Conservation (phyloP, 495 filamentous ascomycete species). For the Aspergillus asperescens region DNA sequence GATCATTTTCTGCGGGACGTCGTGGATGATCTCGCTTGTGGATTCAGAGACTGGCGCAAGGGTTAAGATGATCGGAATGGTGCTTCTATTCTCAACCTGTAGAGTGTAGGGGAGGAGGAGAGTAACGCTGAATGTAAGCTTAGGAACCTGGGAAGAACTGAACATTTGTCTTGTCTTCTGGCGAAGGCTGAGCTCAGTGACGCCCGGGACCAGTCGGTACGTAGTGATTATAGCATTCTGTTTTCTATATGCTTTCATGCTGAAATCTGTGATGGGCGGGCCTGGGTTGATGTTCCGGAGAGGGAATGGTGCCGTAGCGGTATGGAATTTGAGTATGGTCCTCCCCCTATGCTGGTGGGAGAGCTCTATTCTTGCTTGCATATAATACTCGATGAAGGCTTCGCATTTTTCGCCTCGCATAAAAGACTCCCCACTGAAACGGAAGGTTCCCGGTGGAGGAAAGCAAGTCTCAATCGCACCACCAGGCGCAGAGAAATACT, state of each 20-base stretch:
- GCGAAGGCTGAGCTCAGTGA: not conserved
- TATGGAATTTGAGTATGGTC: not conserved
- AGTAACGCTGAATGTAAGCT: not conserved
- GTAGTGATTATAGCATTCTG: not conserved
- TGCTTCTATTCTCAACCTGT: not conserved
- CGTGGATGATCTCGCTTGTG: not conserved
- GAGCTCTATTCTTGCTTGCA: slow-evolving; percentile 3
- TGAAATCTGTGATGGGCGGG: slow-evolving; percentile 1
- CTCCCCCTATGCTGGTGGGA: not conserved
- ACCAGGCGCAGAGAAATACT: not conserved
- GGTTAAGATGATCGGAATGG: not conserved
- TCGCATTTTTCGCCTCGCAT: not conserved
- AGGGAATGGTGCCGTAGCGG: not conserved
- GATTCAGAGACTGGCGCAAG: not conserved
- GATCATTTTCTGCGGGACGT: not conserved
- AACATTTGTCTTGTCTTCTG: slow-evolving; percentile 2
- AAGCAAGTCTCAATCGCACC: not conserved
- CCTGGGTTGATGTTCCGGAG: not conserved
- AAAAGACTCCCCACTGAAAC: not conserved
- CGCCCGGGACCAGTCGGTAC: not conserved
- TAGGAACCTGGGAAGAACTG: not conserved
- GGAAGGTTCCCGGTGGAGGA: not conserved
- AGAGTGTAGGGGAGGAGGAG: not conserved
- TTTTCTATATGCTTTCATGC: not conserved
- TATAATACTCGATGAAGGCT: not conserved